Conservation (phyloP, 768 basidiomycete genomes). For the Infundibulicybe gibba region DNA sequence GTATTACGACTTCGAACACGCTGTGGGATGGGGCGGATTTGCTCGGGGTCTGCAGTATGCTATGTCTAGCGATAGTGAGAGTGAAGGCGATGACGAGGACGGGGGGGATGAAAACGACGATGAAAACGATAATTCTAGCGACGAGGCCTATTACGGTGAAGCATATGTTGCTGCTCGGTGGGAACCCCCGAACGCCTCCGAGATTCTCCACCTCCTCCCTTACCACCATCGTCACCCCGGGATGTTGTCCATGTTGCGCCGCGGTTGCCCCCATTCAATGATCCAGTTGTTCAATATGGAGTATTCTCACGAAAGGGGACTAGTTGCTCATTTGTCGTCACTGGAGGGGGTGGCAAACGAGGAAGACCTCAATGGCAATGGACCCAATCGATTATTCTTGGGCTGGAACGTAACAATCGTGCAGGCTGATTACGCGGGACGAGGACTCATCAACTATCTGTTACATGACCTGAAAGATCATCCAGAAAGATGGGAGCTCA, state of each 20-base stretch:
- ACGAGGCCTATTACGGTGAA: slow-evolving; percentile 4
- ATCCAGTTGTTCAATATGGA: slow-evolving; percentile 49
- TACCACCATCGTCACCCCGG: slow-evolving; percentile 22
- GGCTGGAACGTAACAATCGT: slow-evolving; percentile 67
- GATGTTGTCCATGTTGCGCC: slow-evolving; percentile 40
- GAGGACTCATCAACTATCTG: slow-evolving; percentile 37
- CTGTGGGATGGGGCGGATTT: slow-evolving; percentile 18
- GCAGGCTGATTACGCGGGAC: slow-evolving; percentile 39
- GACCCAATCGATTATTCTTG: slow-evolving; percentile 47
- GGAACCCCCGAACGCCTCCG: slow-evolving; percentile 48
- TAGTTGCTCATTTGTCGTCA: slow-evolving; percentile 41
- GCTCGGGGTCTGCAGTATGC: not conserved
- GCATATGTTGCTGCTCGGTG: slow-evolving; percentile 45
- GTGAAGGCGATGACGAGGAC: slow-evolving; percentile 20
- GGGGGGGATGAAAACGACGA: slow-evolving; percentile 23
- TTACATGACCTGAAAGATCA: slow-evolving; percentile 27
- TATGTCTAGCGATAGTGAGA: slow-evolving; percentile 7
- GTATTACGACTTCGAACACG: slow-evolving; percentile 24
- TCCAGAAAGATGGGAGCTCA: slow-evolving; percentile 30
- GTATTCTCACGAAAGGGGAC: slow-evolving; percentile 52
- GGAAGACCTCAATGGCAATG: slow-evolving; percentile 16
- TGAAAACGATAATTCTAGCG: slow-evolving; percentile 19
- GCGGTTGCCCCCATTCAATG: slow-evolving; percentile 61
- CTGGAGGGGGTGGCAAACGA: slow-evolving; percentile 25
- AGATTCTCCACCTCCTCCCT: slow-evolving; percentile 15